These are phyloP conservation scores for Lumnitzera littorea DNA, from an alignment of 345 rosid genomes.

Conservation along the genomic window DNA sequence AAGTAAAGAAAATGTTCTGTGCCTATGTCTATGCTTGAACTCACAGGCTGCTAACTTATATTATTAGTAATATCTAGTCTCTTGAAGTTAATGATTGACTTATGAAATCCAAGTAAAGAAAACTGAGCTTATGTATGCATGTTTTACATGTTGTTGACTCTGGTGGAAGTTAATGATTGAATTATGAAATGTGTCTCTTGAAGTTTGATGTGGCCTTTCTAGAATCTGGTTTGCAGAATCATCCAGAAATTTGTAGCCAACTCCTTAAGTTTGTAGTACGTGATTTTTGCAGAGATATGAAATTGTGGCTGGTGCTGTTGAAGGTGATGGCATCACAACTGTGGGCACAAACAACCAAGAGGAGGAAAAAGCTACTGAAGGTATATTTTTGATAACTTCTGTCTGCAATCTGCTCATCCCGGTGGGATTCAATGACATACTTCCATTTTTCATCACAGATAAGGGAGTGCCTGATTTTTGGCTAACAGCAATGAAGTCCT, in stretches of 20 bases:
- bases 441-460: constrained; percentile 27
- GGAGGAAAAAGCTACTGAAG: constrained; percentile 52
- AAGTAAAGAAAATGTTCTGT: constrained; percentile 27
- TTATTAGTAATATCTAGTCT: neutral
- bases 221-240: neutral
- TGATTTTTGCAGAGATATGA: constrained; percentile 58
- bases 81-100: too few relatives aligned
- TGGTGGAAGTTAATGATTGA: too few relatives aligned
- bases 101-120: too few relatives aligned
- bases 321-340: constrained; percentile 47
- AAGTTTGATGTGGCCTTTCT: neutral
- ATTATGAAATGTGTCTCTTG: too few relatives aligned
- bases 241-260: neutral
- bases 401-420: neutral
- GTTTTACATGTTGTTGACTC: neutral
- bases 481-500: constrained; percentile 90
- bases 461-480: constrained; percentile 98
- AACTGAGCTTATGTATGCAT: neutral
- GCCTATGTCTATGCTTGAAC: neutral
- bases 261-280: neutral
- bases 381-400: constrained; percentile 18
- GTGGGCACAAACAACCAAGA: constrained; percentile 44
- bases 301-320: constrained; percentile 76
- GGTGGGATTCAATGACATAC: neutral
- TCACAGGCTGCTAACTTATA: neutral